phyloP scores from a whole-genome alignment of 768 basidiomycete species.

The Scleroderma bovista region DNA sequence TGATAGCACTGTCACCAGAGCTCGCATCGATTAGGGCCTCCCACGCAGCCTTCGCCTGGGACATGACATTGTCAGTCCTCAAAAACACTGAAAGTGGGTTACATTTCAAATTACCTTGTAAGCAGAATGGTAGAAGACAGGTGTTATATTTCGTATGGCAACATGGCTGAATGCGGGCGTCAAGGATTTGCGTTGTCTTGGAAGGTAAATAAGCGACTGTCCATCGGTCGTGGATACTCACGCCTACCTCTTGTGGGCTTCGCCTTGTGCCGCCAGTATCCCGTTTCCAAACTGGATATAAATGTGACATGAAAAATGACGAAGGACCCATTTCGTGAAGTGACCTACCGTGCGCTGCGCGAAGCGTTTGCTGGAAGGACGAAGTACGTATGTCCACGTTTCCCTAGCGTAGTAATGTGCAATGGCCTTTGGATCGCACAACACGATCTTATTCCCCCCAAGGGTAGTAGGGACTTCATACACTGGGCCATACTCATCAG shows the following conservation, averaged over 20 bases:
- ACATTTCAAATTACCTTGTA: constrained; percentile 15
- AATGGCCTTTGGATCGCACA: constrained; percentile 44
- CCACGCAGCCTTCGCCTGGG: constrained; percentile 24
- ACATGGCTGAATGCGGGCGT: constrained; percentile 22
- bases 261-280: constrained; percentile 31
- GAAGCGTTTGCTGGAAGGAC: constrained; percentile 25
- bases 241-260: constrained; percentile 40
- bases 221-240: not conserved
- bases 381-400: constrained; percentile 35
- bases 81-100: not conserved
- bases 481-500: constrained; percentile 12
- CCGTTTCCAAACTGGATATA: constrained; percentile 24
- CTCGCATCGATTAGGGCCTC: constrained; percentile 20
- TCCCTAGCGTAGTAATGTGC: constrained; percentile 39
- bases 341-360: constrained; percentile 20
- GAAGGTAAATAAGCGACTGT: not conserved
- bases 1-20: constrained; percentile 15
- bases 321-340: not conserved
- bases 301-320: not conserved
- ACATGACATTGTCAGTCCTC: constrained; percentile 6
- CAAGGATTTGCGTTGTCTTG: constrained; percentile 22
- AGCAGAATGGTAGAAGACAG: constrained; percentile 23
- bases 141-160: constrained; percentile 16
- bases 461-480: constrained; percentile 13
- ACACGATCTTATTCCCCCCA: constrained; percentile 7